Base-by-base conservation (phyloP, 305 asterid genomes). In the Fraxinus dipetala region DNA sequence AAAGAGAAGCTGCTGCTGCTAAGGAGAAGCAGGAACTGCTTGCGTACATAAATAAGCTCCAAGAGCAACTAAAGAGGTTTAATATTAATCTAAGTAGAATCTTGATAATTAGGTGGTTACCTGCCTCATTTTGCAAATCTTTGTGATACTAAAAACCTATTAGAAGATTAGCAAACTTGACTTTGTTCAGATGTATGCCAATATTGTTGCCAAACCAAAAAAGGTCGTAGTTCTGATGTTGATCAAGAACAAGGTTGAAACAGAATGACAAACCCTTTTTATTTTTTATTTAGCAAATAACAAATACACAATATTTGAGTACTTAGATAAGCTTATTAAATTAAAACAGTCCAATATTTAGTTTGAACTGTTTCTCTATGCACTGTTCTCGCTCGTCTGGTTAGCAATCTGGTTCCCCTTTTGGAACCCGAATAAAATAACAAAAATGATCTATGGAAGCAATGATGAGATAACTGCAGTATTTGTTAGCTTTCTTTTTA, bases 1-100 rank as follows among this genome's bases (percentile, higher is more conserved):
- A 87, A 78, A 92, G 86, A 51, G 98, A 93, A 85, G 88, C 92
- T 45, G 90, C 91, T 83, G 88, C 92, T 88, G 86, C 85, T 34
- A 91, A 88, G 86, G 99, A 94, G 90, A 94, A 92, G 80, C 95
- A 93, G 86, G 97, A 96, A 83, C 87, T 94, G 61, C 90, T 92
- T 81, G 90, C 95, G 63, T 91, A 90, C 83, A 78, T 93, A 69
- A 90, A 85, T 84, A 86, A 87, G 86, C 84, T 94, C 82, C 98
- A 93, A 84, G 97, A 92, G 85, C 98, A 96, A 82, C 88, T 94
- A 76, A 92, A 90, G 89, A 93, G 98, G 98, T 96, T 79, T 24
- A 70, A 36, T 22, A 26, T 79, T 76, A 78, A 82, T 61, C 40
- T 45, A 38, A 36, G 56, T 61, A 24, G 22, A 78, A 22, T 31